Percentiles rank a stretch among this genome's conserved stretches.
Evolutionary conservation across 768 basidiomycete genomes (phyloP).

Genomic region (Amanita inopinata): DNA sequence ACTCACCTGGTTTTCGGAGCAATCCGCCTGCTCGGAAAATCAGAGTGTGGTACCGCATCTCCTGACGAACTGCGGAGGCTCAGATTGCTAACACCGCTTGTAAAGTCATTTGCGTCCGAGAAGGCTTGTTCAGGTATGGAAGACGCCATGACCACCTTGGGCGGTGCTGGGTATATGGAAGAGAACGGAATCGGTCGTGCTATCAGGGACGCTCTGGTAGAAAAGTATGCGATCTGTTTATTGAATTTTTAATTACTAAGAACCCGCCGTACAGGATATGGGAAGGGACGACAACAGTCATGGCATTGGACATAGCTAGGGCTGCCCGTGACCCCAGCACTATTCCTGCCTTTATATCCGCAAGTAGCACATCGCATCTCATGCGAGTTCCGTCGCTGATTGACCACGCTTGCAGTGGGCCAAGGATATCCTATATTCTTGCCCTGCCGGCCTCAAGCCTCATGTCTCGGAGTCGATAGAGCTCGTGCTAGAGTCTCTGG

Average conservation of each 20-base stretch:
- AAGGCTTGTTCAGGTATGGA: conserved; percentile 56
- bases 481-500: conserved; percentile 29
- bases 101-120: conserved; percentile 63
- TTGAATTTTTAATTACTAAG: conserved; percentile 1
- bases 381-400: conserved; percentile 4
- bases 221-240: conserved; percentile 32
- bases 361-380: conserved; percentile 20
- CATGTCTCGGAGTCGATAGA: conserved; percentile 21
- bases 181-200: conserved; percentile 64
- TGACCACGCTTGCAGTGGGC: conserved; percentile 51
- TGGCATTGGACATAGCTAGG: conserved; percentile 57
- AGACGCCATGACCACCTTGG: conserved; percentile 64
- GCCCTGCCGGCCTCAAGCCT: conserved; percentile 24
- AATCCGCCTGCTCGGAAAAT: conserved; percentile 47
- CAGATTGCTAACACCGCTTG: conserved; percentile 57
- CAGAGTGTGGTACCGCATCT: conserved; percentile 44
- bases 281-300: conserved; percentile 67
- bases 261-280: conserved; percentile 44
- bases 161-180: conserved; percentile 79
- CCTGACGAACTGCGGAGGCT: conserved; percentile 41
- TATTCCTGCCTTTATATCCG: conserved; percentile 38
- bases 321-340: conserved; percentile 36
- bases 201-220: conserved; percentile 63
- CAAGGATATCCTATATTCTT: conserved; percentile 28
- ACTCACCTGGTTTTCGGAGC: conserved; percentile 54